Percentiles rank a stretch among this genome's conserved stretches.
These are phyloP conservation scores for Pleodorina starrii DNA, from an alignment of 139 green algal species.

Conservation along the genomic window DNA sequence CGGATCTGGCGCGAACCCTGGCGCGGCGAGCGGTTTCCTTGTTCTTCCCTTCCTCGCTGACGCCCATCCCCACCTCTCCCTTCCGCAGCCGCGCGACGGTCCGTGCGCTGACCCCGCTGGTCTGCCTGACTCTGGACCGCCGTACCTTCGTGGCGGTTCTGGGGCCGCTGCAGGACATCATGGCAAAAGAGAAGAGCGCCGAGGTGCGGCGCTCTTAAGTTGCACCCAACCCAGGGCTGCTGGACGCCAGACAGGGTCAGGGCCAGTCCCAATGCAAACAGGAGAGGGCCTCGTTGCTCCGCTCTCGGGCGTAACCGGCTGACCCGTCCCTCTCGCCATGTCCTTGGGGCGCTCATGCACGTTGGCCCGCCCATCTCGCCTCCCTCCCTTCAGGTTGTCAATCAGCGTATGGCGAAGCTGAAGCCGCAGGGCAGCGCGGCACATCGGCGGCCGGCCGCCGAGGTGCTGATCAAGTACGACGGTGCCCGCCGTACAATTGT, in stretches of 20 bases:
- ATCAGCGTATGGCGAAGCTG: conserved; percentile 73
- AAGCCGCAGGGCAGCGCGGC: conserved; percentile 64
- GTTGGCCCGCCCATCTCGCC: too few species aligned
- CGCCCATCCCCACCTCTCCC: neutral
- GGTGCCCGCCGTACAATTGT: neutral
- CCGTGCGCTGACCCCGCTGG: conserved; percentile 74
- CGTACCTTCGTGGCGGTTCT: conserved; percentile 89
- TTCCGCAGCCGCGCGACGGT: conserved; percentile 71
- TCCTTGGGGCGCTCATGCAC: too few species aligned
- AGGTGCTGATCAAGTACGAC: conserved; percentile 63
- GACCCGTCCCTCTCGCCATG: too few species aligned
- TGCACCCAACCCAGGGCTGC: too few species aligned
- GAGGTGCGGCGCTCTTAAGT: too few species aligned
- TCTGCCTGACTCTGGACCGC: conserved; percentile 81
- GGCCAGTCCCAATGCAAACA: too few species aligned
- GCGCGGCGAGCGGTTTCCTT: too few species aligned
- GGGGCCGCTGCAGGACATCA: conserved; percentile 85
- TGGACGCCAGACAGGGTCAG: too few species aligned
- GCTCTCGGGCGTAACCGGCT: too few species aligned
- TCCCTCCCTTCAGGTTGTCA: conserved; percentile 42
- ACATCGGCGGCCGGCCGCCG: conserved; percentile 55
- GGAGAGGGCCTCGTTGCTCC: too few species aligned
- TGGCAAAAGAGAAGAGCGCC: conserved; percentile 68
- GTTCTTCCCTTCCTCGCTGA: neutral
- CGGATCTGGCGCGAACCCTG: too few species aligned